Conservation (phyloP, 495 filamentous ascomycete genomes). For the Penicillium angulare region DNA sequence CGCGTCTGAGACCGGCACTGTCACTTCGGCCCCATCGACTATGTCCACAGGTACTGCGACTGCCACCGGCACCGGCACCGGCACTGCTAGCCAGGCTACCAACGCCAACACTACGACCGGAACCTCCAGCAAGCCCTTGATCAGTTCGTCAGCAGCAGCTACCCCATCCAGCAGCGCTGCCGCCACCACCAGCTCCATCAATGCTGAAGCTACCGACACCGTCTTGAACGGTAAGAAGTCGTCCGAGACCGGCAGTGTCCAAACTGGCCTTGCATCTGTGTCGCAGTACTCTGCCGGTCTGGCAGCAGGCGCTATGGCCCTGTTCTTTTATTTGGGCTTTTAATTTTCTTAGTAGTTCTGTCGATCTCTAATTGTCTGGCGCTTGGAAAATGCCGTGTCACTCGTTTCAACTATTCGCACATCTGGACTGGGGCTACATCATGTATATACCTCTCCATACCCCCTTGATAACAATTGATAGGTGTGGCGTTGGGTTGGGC, state of each 20-base stretch:
- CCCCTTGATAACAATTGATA: conserved; percentile 13
- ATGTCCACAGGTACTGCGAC: no score
- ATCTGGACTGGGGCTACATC: conserved; percentile 9
- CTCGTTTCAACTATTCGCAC: conserved; percentile 1
- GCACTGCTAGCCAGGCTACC: not conserved
- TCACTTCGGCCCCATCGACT: conserved; percentile 10
- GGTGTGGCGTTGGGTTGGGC: conserved; percentile 13
- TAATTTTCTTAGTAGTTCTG: not conserved
- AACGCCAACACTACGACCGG: not conserved
- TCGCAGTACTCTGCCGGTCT: conserved; percentile 14
- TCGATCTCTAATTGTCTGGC: not conserved
- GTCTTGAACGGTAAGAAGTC: conserved; percentile 11
- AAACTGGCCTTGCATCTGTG: conserved; percentile 18
- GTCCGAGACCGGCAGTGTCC: conserved; percentile 9
- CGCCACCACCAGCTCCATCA: conserved; percentile 10
- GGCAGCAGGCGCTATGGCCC: conserved; percentile 11
- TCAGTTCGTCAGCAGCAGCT: conserved; percentile 14
- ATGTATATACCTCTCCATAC: conserved; percentile 23
- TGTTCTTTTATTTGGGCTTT: conserved; percentile 15
- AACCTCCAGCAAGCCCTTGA: conserved; percentile 19
- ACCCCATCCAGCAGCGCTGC: conserved; percentile 17
- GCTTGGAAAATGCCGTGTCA: not conserved
- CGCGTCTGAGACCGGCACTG: conserved; percentile 10
- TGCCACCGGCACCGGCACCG: conserved; percentile 6
- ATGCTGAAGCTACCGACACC: conserved; percentile 1